Base-by-base conservation (phyloP, 2,329 filamentous ascomycete species). In the Alternaria burnsii region DNA sequence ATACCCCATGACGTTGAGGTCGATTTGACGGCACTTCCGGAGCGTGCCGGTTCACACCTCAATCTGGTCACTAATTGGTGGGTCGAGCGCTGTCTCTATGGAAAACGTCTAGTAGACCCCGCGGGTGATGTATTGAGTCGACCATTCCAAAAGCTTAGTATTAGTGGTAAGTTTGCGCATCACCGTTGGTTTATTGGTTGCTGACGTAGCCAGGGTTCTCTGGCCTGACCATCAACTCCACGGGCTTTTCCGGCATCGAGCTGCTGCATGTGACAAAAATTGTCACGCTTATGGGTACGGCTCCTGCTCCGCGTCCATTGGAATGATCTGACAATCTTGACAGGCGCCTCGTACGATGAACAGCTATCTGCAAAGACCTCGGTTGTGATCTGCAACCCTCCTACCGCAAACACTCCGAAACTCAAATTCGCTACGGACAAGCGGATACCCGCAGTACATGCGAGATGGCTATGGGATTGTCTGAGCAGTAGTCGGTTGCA, bases 381-480 rank as follows among this genome's bases (percentile, higher is more conserved):
- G 14, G 82, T 98, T 18, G 82, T 99, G 3, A 79, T 99, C n/a
- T 93, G 90, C 73, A 87, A 88, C 58, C 84, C 82, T 78, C 41
- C 67, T 5, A 81, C 82, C 1, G 83, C 79, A 42, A 93, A 79
- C 81, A 86, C 75, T 58, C 90, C 95, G 66, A 99, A 99, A 79
- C 82, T 95, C 18, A 87, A 90, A 44, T 89, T 92, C 72, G 93
- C 93, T 0, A 76, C 88, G 9, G 85, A 89, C 69, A 92, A 91
- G 84, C 85, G 85, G 5, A 90, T 98, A 11, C 92, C 93, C 2
- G 88, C 94, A n/a, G 91, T 98, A 11, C 86, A 86, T 8, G 87
- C 88, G 18, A 87, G 90, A 22, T 99, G 95, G 95, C 82, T 99
- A 3, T 95, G 91, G 89, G 86, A 89, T 52, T 95, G 91, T 66